Evolutionary conservation across 2,329 filamentous ascomycete genomes (phyloP), one percentile per base, ranked within the genome.

Genomic region (Elsinoe fawcettii): DNA sequence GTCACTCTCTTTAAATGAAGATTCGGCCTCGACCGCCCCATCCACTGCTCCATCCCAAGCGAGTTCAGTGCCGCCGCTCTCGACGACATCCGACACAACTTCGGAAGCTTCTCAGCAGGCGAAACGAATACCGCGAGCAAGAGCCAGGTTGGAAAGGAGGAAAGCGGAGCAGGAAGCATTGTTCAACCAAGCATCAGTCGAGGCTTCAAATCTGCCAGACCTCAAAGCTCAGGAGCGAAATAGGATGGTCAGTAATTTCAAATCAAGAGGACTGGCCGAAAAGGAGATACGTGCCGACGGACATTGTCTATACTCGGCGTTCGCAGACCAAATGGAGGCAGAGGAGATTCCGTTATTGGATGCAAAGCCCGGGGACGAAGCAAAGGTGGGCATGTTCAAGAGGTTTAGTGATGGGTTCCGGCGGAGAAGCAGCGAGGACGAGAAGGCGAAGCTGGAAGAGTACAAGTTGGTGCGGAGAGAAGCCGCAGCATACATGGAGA

Each of bases 241-340:
- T 54, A 79, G 80, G 47, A 91, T 99, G 84, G 76, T 81, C 58
- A 75, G 75, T 25, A 80, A 82, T 39, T 86, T 96, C 69, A 73
- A 76, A 56, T 74, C 77, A 44, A 74, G 86, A 58, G 77, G 77
- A 0, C 78, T 97, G 14, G 76, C 75, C 18, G 88, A 96, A 74
- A 81, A 87, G 64, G 84, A 89, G 59, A 90, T 99, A 58, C 81
- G 81, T 37, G 90, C 93, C 0, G 92, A 99, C 71, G 93, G 93
- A 0, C 93, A 99, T 73, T 99, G 93, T 69, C 76, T 99, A 14
- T 99, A 97, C 73, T 87, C 90, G 14, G 90, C 93, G 0, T 80
- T 97, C 53, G 91, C 92, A 23, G 89, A 93, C 69, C 90, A 96
- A 72, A 77, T 96, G 55, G 74, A 66, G 14, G 66, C 67, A 44